Base-by-base conservation (phyloP, 805 yeast genomes). In the Wickerhamomyces bovis region DNA sequence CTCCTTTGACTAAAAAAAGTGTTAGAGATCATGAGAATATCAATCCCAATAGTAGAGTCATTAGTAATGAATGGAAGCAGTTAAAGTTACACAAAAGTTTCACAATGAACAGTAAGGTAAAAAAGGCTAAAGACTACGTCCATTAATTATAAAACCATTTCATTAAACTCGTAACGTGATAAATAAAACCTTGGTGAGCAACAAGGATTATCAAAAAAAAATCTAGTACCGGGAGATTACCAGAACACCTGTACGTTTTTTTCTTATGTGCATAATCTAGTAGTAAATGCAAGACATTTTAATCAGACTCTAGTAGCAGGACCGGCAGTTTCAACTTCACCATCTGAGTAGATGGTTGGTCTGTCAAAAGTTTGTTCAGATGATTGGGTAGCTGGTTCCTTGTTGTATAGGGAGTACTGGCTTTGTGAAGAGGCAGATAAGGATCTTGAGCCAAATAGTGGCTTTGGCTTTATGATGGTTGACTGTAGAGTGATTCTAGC, bases 241-340 rank as follows among this genome's bases (percentile, higher is more conserved):
- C 31, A 13, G 31, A 28, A 28, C n/a, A 28, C 31, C 31, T 28
- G 12, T 13, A 7, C 7, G 13, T n/a, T 13, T 28, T 28, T 28
- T 28, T 8, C 15, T 13, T 15, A 6, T 11, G 16, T 16, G 23
- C 13, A 36, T 36, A 20, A 36, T 36, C n/a, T 35, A 20, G 5
- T 15, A 12, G 16, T 39, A 4, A n/a, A 21, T 23, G 21, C 16
- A 35, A 11, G 6, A 19, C 12, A 15, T n/a, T 33, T 18, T 16
- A 26, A 18, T 41, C 33, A 58, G 39, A 58, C 52, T 46, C 63
- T 60, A 44, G 54, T 54, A 36, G 51, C 50, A 23, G 64, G 64
- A 44, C 61, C 61, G 22, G 61, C 63, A 35, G 63, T 60, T 46
- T 60, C 64, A 43, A 60, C 61, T 51, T 60, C 63, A 25, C 59